Evolutionary conservation across 2,329 filamentous ascomycete genomes (phyloP), one percentile per base, ranked within the genome.

Genomic region (Penicillium fuscoglaucum): DNA sequence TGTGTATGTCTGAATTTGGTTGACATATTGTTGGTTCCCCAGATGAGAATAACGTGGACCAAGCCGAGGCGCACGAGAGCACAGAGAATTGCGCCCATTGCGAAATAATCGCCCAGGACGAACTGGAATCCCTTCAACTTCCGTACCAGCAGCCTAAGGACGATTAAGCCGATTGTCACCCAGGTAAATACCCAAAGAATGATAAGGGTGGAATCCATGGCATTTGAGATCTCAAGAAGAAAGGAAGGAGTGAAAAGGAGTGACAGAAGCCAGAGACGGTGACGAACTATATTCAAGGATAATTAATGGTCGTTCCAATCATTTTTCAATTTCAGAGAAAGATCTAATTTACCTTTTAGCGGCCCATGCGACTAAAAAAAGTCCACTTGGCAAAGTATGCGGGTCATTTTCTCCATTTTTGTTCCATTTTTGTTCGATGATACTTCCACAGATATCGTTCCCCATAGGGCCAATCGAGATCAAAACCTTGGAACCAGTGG

Each of bases 1-100:
- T 68, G 64, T 1, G 52, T 61, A 6, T 60, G 41, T 29, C 71
- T 67, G 40, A 63, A 55, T 12, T 55, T 56, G 9, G 47, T 31
- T 6, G 72, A 53, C 50, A 76, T 67, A 54, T 74, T 76, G 64
- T 70, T 74, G 6, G 70, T 76, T 35, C 73, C 73, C 73, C 74
- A 76, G 35, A 70, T 66, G 41, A 75, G 56, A 46, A 75, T 72
- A 19, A 76, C 70, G 50, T 74, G 70, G 29, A 74, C 70, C 17
- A 76, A 46, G 46, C 48, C 31, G 41, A 57, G 57, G 37, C 63
- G 66, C 50, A 57, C 40, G 21, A 61, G 31, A 0, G 54, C 60
- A 51, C 60, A 61, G 31, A 61, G 43, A 17, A 61, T 56, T 3
- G 60, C 60, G 2, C 57, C 60, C 46, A 61, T 57, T 31, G 60